phyloP scores from a whole-genome alignment of 2,329 filamentous ascomycete species.

The Fusarium tuaranense region DNA sequence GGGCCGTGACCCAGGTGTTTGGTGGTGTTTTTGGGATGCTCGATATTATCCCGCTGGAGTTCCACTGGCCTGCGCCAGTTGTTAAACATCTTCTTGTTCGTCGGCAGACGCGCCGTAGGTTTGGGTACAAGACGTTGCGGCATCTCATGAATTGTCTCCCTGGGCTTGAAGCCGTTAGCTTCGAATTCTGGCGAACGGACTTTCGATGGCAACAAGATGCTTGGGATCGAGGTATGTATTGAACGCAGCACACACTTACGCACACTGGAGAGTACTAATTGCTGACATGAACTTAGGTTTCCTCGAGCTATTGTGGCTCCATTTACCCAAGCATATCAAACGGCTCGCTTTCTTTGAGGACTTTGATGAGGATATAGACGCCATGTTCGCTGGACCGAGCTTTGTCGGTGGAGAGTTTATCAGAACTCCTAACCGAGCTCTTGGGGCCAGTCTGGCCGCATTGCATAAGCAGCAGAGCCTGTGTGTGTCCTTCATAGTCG shows the following conservation, averaged over 20 bases:
- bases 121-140: neutral
- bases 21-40: neutral
- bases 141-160: conserved; percentile 35
- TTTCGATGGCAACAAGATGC: neutral
- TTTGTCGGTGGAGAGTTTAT: conserved; percentile 51
- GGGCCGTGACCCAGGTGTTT: neutral
- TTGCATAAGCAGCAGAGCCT: conserved; percentile 39
- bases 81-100: conserved; percentile 51
- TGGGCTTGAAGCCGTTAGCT: neutral
- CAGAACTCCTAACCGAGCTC: conserved; percentile 35
- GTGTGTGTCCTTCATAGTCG: conserved; percentile 48
- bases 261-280: neutral
- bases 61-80: conserved; percentile 41
- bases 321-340: neutral
- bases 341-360: neutral
- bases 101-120: conserved; percentile 50
- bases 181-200: neutral
- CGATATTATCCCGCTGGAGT: neutral
- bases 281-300: neutral
- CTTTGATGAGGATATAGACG: neutral
- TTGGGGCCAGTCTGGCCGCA: neutral
- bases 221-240: conserved; percentile 25
- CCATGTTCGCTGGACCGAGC: neutral
- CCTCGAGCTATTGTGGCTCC: neutral
- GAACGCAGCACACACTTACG: neutral